phyloP scores from a whole-genome alignment of 2,329 filamentous ascomycete genomes.

The Penicillium sp. region DNA sequence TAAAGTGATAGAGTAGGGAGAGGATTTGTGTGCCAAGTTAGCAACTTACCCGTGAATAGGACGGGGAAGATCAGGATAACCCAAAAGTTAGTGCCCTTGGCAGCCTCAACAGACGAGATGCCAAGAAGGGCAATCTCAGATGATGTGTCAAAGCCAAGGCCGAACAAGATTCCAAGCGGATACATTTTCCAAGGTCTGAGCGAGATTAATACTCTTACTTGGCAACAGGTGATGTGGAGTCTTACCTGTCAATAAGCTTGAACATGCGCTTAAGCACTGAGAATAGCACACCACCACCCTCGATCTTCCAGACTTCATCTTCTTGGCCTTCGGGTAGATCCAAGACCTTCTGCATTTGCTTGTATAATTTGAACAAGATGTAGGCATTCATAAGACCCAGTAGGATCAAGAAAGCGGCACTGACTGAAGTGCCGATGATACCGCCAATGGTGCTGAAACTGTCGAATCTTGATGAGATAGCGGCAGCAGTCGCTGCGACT shows the following conservation, averaged over 20 bases:
- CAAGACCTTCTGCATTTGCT: slow-evolving; percentile 57
- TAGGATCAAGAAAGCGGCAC: slow-evolving; percentile 70
- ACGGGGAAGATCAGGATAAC: slow-evolving; percentile 84
- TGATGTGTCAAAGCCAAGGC: slow-evolving; percentile 88
- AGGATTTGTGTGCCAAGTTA: too few relatives aligned
- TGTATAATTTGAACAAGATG: slow-evolving; percentile 70
- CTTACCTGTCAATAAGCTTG: slow-evolving; percentile 53
- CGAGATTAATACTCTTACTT: background rate
- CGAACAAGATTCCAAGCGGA: slow-evolving; percentile 77
- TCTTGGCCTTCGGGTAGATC: slow-evolving; percentile 38
- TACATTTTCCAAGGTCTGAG: slow-evolving; percentile 79
- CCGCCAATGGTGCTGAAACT: slow-evolving; percentile 70
- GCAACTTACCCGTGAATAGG: slow-evolving; percentile 64
- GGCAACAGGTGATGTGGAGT: too few relatives aligned
- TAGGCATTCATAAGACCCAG: slow-evolving; percentile 76
- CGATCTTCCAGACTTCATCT: slow-evolving; percentile 55
- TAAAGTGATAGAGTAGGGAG: background rate
- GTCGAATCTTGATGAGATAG: slow-evolving; percentile 70
- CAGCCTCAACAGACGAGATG: slow-evolving; percentile 77
- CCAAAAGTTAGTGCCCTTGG: slow-evolving; percentile 83
- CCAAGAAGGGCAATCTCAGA: slow-evolving; percentile 88
- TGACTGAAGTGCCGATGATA: slow-evolving; percentile 81
- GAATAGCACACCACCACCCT: slow-evolving; percentile 68
- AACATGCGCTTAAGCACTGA: slow-evolving; percentile 66
- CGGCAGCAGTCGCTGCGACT: slow-evolving; percentile 80